Conservation (phyloP, 495 filamentous ascomycete genomes). For the Aspergillus campestris region DNA sequence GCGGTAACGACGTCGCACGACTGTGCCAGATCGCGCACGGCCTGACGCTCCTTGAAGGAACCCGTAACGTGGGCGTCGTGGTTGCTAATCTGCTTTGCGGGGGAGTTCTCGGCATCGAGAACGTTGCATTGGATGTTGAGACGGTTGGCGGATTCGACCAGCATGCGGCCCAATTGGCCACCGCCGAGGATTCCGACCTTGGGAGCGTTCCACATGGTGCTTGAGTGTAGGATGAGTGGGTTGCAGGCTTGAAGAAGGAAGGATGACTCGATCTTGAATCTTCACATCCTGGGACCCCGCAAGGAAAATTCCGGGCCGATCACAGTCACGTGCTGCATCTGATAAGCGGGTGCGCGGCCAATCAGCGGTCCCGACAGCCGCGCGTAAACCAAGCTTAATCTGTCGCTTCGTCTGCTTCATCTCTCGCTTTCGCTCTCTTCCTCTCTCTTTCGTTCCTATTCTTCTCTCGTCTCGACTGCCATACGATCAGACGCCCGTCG, state of each 20-base stretch:
- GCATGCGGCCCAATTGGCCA: slow-evolving; percentile 90
- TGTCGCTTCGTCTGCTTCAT: too few species aligned
- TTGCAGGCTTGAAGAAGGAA: too few species aligned
- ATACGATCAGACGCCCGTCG: not conserved
- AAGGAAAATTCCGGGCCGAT: slow-evolving; percentile 6
- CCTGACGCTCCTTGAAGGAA: slow-evolving; percentile 72
- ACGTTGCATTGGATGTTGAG: slow-evolving; percentile 74
- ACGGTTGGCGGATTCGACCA: slow-evolving; percentile 83
- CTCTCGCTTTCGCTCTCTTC: too few species aligned
- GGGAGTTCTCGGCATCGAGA: slow-evolving; percentile 69
- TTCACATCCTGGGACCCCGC: too few species aligned
- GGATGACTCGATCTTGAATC: too few species aligned
- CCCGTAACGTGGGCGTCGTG: slow-evolving; percentile 67
- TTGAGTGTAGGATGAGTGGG: not conserved
- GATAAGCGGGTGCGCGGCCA: slow-evolving; percentile 13
- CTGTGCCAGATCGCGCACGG: slow-evolving; percentile 68
- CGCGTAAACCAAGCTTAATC: not conserved
- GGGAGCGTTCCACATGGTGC: slow-evolving; percentile 40
- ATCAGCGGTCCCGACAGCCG: slow-evolving; percentile 3
- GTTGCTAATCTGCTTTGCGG: slow-evolving; percentile 86
- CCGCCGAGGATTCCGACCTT: slow-evolving; percentile 62
- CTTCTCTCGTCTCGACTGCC: not conserved
- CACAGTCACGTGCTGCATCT: slow-evolving; percentile 15
- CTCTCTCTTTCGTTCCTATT: not conserved
- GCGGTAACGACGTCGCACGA: slow-evolving; percentile 80